Base-by-base conservation (phyloP, 345 rosid species). In the Pugionium dolabratum region DNA sequence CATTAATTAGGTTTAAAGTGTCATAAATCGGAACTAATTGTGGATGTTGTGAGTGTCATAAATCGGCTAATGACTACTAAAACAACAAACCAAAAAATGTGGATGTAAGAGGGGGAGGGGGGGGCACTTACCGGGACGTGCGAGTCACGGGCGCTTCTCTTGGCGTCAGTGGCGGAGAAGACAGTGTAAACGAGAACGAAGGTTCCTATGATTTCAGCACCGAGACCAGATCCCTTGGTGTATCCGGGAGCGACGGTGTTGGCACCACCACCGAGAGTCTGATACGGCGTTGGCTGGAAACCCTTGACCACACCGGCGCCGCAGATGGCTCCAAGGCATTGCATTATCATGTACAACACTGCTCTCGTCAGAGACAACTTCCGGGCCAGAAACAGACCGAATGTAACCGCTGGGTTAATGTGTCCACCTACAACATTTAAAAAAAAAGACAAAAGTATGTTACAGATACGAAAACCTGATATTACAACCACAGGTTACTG, bases 281-380 rank as follows among this genome's bases (percentile, higher is more conserved):
- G 74, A 43, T 69, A 81, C 10, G 35, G 73, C 2, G 8, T 46
- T 42, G 74, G 76, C 60, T 75, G 73, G 70, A 78, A 76, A 2
- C 84, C 84, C 56, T 78, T 81, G 55, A 81, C 82, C 1, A 78
- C 84, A 27, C 84, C 82, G 5, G 82, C 84, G 28, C 80, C 82
- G 26, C 80, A 76, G 50, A 73, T 73, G 33, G 78, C 80, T 33
- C 83, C 83, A 1, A 76, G 73, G 35, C 78, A 78, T 68, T 78
- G 82, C 82, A 75, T 75, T 0, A 69, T 44, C 1, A 75, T 75
- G 75, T 75, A 69, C 62, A 36, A 75, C 4, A 75, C 35, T 4
- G 78, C 75, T 51, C 78, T 64, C 28, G 75, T 75, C 44, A 75
- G 62, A 29, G 78, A 75, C 50, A 75, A 7, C 57, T 75, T 75